Evolutionary conservation across 352 stramenopile genomes (phyloP), one percentile per base, ranked within the genome.

Genomic region (Pilasporangium apinafurcum): DNA sequence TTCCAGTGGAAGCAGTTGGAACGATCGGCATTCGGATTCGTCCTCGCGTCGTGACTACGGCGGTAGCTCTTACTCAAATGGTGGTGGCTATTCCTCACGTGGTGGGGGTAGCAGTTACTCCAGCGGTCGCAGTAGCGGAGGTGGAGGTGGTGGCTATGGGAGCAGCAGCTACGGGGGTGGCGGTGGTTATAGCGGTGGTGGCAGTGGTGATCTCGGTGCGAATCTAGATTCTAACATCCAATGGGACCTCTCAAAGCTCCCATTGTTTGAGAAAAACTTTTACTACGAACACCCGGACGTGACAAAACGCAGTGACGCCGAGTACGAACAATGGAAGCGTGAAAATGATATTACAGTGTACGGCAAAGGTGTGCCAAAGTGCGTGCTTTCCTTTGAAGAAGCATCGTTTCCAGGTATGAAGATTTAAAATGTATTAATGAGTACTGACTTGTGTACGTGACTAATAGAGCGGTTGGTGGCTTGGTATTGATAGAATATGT

Each of bases 261-360:
- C 95, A 1, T 77, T 92, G 16, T 99, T 99, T 56, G 95, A 98
- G 64, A 99, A 99, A 68, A 98, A 99, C 62, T 99, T 99, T 55
- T 99, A 99, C 88, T 91, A 95, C 50, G 87, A 99, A 68, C 97
- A 99, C 73, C 96, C 96, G 14, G 92, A 97, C 51, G 96, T 99
- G 18, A 86, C 84, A 5, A 75, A 72, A n/a, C 81, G 96, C 41
- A 73, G 83, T 20, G 83, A 96, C 17, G 46, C 82, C 8, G 95
- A 99, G 37, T 91, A 95, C 38, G 74, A 95, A 6, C 58, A 71
- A 3, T 99, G 92, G 92, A 91, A 96, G 52, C 76, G 68, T 20
- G 81, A 96, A 14, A 86, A 98, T 51, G 69, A 96, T 52, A 99
- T 99, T 50, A 90, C 81, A 10, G 90, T 98, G 12, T 59, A 91